phyloP scores from a whole-genome alignment of 2,329 filamentous ascomycete genomes.

The Chrysoporthe deuterocubensis region DNA sequence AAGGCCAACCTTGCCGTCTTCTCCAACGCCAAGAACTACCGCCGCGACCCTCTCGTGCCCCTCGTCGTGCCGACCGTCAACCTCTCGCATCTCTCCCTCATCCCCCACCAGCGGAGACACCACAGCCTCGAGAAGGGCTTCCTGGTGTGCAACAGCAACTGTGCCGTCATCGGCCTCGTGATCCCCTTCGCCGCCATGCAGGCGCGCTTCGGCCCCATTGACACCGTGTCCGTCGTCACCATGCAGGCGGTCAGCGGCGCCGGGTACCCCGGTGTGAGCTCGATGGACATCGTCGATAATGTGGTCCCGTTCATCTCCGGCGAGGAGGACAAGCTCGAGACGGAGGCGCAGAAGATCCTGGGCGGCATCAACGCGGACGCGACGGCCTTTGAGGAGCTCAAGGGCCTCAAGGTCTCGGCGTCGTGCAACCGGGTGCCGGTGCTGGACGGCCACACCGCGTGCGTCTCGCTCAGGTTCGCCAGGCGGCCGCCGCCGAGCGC shows the following conservation, averaged over 20 bases:
- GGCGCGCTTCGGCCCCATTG: slow-evolving; percentile 81
- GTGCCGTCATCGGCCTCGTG: slow-evolving; percentile 93
- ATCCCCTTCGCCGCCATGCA: slow-evolving; percentile 93
- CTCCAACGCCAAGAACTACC: slow-evolving; percentile 98
- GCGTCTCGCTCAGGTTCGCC: slow-evolving; percentile 83
- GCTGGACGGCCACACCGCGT: slow-evolving; percentile 93
- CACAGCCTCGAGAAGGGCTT: slow-evolving; percentile 81
- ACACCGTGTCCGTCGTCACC: slow-evolving; percentile 78
- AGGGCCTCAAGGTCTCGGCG: slow-evolving; percentile 75
- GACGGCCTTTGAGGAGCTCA: slow-evolving; percentile 78
- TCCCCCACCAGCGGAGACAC: slow-evolving; percentile 82
- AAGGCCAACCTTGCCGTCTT: slow-evolving; percentile 89
- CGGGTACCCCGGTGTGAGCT: slow-evolving; percentile 86
- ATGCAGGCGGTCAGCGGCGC: slow-evolving; percentile 94
- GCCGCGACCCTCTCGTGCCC: slow-evolving; percentile 85
- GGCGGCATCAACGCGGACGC: slow-evolving; percentile 72
- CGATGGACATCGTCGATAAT: slow-evolving; percentile 96
- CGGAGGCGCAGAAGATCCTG: slow-evolving; percentile 93
- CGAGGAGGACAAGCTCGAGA: slow-evolving; percentile 96
- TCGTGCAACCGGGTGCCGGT: slow-evolving; percentile 95
- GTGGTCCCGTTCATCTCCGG: slow-evolving; percentile 91
- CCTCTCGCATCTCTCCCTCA: slow-evolving; percentile 81
- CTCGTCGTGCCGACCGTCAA: slow-evolving; percentile 96
- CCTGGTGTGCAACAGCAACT: slow-evolving; percentile 97
- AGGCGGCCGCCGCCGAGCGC: slow-evolving; percentile 74